Conservation (phyloP, 1,284 basidiomycete genomes). For the Inonotus obliquus region DNA sequence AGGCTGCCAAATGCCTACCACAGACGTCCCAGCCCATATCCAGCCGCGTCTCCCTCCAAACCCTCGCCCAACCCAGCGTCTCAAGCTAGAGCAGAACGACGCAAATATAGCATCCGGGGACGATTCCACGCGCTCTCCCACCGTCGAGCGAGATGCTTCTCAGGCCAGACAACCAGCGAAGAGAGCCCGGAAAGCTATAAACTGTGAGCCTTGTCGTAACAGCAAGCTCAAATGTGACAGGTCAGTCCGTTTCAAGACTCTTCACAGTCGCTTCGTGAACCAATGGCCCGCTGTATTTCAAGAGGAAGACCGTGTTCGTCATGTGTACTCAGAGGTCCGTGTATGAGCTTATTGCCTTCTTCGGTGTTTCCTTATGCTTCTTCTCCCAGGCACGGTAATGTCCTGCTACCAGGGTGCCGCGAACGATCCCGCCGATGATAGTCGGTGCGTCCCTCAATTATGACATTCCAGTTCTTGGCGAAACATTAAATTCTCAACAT, state of each 20-base stretch:
- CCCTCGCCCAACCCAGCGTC: constrained; percentile 14
- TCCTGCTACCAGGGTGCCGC: constrained; percentile 71
- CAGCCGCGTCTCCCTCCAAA: constrained; percentile 7
- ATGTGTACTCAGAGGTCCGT: constrained; percentile 67
- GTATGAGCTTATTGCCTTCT: background rate
- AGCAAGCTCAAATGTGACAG: constrained; percentile 84
- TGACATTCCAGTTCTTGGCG: background rate
- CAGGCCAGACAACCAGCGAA: constrained; percentile 46
- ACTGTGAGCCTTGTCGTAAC: constrained; percentile 78
- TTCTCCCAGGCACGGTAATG: constrained; percentile 55
- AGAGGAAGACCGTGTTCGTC: constrained; percentile 81
- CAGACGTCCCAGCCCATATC: constrained; percentile 1
- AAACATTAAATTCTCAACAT: background rate
- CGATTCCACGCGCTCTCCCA: constrained; percentile 16
- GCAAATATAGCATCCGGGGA: constrained; percentile 14
- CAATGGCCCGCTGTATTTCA: constrained; percentile 4
- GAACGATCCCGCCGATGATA: constrained; percentile 41
- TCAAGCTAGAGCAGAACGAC: constrained; percentile 16
- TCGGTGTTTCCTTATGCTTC: background rate
- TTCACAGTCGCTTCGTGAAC: background rate
- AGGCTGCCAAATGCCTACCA: constrained; percentile 4
- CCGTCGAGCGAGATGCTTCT: constrained; percentile 14
- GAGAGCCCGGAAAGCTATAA: constrained; percentile 76
- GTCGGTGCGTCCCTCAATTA: constrained; percentile 24
- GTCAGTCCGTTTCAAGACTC: constrained; percentile 32